Base-by-base conservation (phyloP, 148 eudicot species). In the Fallopia convolvulus region DNA sequence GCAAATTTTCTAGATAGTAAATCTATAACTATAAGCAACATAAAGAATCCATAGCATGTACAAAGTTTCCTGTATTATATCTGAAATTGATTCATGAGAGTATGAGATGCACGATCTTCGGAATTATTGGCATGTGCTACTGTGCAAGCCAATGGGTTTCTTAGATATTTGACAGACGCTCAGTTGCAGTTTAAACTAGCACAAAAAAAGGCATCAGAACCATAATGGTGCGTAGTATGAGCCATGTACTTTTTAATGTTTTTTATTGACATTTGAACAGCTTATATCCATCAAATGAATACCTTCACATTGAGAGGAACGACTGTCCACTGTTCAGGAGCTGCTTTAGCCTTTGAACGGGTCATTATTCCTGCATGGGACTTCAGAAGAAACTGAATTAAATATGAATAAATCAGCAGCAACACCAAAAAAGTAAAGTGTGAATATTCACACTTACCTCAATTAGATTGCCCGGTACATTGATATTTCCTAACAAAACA, bases 281-380 rank as follows among this genome's bases (percentile, higher is more conserved):
- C 17, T 66, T 76, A 26, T 18, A 56, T n/a, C 36, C 9, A 50
- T 20, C 41, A 56, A 53, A 78, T 55, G 33, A 71, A 72, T 81
- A 92, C 99, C 94, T 95, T 95, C 55, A 92, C 87, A 70, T 91
- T 87, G 50, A 95, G 97, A 42, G 94, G 83, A 81, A 90, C 78
- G 55, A 82, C 58, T 42, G 94, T 91, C 99, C 99, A 95, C 75
- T 90, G 99, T 61, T 92, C 94, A 15, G 99, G 97, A 76, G 85
- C 83, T 74, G 81, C 71, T 87, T 91, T 92, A 81, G 99, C 85
- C 85, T 88, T 89, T 42, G 99, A 92, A 80, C 99, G 99, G 75
- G 99, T 95, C 44, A 87, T 87, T 82, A 95, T 91, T 47, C 99
- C 99, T 79, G 93, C 89, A 83, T 82, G 74, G 80, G 89, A 87